A percentile compares a stretch with the other conserved stretches of the same genome.
Conservation (phyloP, 2,329 filamentous ascomycete genomes). For the Emydomyces testavorans region DNA sequence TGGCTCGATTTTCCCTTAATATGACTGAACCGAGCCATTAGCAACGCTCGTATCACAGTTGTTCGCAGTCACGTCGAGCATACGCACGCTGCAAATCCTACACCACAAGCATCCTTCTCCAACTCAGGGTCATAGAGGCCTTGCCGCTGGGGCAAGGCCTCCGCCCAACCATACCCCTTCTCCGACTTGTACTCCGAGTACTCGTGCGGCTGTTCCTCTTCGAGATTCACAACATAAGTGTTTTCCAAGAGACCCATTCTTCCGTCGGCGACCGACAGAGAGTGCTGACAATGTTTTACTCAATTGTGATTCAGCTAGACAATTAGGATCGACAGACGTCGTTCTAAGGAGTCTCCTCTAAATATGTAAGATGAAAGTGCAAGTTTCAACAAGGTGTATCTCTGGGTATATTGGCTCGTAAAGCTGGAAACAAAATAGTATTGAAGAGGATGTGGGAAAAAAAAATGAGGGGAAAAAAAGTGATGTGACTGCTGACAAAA, state of each 20-base stretch:
- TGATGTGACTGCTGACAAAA: not conserved
- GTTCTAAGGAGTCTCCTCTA: not conserved
- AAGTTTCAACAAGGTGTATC: conserved; percentile 5
- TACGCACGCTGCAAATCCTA: conserved; percentile 90
- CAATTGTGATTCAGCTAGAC: not conserved
- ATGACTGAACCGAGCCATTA: conserved; percentile 43
- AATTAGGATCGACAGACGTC: not conserved
- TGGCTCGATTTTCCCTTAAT: conserved; percentile 96
- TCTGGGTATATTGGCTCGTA: conserved; percentile 11
- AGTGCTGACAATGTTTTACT: conserved; percentile 19
- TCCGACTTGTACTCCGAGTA: conserved; percentile 45
- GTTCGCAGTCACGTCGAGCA: not conserved
- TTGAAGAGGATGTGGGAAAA: conserved; percentile 4
- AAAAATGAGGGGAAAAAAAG: conserved; percentile 11
- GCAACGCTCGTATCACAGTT: not conserved
- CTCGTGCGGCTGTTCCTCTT: conserved; percentile 36
- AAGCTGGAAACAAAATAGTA: too few species aligned
- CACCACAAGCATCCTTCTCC: conserved; percentile 99
- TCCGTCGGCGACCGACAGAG: conserved; percentile 35
- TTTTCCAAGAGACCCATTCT: conserved; percentile 44
- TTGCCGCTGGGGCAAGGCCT: conserved; percentile 92
- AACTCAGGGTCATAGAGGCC: conserved; percentile 92
- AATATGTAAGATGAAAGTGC: not conserved
- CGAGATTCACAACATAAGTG: conserved; percentile 38
- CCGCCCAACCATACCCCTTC: conserved; percentile 79